Percentiles rank a stretch among this genome's conserved stretches.
phyloP scores from a whole-genome alignment of 176 grass and related monocot species.

The Musa troglodytarum region DNA sequence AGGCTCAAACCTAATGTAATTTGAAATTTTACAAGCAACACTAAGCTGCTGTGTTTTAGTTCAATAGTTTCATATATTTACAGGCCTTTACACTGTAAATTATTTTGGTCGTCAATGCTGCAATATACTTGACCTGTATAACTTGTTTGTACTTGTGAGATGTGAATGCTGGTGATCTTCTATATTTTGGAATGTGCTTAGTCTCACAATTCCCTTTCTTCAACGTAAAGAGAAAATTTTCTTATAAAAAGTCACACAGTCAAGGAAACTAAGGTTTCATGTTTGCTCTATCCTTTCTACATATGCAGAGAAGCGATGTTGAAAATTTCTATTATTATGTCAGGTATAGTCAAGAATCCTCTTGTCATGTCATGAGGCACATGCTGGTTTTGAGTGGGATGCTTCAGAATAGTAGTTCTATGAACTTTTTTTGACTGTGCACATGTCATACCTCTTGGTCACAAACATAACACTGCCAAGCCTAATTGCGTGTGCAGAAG shows the following conservation, averaged over 20 bases:
- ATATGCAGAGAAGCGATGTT: not conserved
- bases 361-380: not conserved
- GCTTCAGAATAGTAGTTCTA: no score
- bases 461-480: not conserved
- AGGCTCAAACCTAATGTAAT: not conserved
- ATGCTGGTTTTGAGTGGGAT: not conserved
- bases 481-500: not conserved
- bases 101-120: not conserved
- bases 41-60: not conserved
- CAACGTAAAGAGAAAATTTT: not conserved
- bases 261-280: not conserved
- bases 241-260: not conserved
- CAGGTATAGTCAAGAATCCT: not conserved
- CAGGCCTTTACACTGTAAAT: not conserved
- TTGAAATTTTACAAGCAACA: not conserved
- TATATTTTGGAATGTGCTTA: not conserved
- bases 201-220: not conserved
- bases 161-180: not conserved
- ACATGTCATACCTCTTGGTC: not conserved
- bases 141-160: not conserved
- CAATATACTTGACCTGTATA: not conserved
- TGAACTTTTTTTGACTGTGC: no score
- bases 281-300: not conserved
- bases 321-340: not conserved
- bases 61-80: not conserved